Evolutionary conservation across 1,139 yeast genomes (phyloP), one percentile per base, ranked within the genome.

Genomic region (Hansenula sp.): DNA sequence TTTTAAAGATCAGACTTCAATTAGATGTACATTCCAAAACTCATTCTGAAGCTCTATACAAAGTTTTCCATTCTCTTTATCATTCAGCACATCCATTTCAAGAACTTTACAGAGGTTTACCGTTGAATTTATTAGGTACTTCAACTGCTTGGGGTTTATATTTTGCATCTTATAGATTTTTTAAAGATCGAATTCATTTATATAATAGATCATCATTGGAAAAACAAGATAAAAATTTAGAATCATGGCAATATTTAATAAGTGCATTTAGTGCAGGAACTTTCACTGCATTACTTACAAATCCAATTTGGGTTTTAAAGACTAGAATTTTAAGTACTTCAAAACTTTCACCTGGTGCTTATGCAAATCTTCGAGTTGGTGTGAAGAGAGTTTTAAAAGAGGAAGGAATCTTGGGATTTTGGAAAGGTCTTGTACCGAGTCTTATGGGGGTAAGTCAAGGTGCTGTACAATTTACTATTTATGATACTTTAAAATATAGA

Each of bases 281-380:
- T 25, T 54, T 79, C 10, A 88, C 97, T 0, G 75, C 95, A 1
- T 47, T 87, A 0, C 38, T 85, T 14, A 90, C 98, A 1, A 92
- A 89, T 59, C 98, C 98, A 1, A 74, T 92, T 6, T 88, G 96
- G 96, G 94, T 88, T 4, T 62, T 88, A 32, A 92, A 92, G 61
- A 92, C 98, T 0, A 69, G 97, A 44, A 82, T 90, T 48, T 68
- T 92, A 28, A 50, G 56, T 21, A 53, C 87, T 2, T 66, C 77
- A 14, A 64, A 68, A 29, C 47, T 52, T 4, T 61, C 68, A 1
- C 62, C 65, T 0, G 70, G 69, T 9, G 82, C 87, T 0, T 86
- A 87, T 55, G 60, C 57, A 13, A 77, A 87, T 0, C 60, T 80
- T 12, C 9, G 53, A 10, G 79, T 81, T 46, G 95, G 95, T 0